These are phyloP conservation scores for Cercospora brassicicola DNA, from an alignment of 2,329 filamentous ascomycete species.

Conservation along the genomic window DNA sequence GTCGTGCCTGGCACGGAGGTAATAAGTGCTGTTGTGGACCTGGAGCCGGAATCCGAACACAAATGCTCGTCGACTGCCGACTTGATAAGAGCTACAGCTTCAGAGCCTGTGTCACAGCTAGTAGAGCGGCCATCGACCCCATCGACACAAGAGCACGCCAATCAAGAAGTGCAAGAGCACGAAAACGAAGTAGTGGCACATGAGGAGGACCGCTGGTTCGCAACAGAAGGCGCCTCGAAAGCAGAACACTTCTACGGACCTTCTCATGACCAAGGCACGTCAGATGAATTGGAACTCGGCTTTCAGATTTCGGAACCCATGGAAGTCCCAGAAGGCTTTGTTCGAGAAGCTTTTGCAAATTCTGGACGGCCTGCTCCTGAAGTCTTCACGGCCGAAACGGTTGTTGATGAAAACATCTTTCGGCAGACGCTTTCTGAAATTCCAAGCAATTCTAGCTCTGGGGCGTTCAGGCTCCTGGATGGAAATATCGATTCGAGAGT, in stretches of 20 bases:
- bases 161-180: neutral
- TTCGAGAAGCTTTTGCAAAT: neutral
- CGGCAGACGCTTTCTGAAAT: neutral
- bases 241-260: neutral
- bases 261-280: neutral
- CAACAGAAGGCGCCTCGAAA: neutral
- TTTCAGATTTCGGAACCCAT: neutral
- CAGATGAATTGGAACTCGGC: neutral
- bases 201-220: neutral
- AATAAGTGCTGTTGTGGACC: no score
- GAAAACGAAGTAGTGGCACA: neutral
- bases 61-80: neutral
- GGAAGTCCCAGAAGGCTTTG: neutral
- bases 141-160: neutral
- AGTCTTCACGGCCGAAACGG: slow-evolving; percentile 4
- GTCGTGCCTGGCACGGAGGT: no score
- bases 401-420: neutral
- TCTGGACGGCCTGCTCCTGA: neutral
- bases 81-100: neutral
- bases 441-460: slow-evolving; percentile 5
- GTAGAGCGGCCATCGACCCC: neutral
- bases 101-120: neutral
- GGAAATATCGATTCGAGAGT: slow-evolving; percentile 14
- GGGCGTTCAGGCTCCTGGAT: neutral
- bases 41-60: no score